Evolutionary conservation across 1,139 yeast species (phyloP), one percentile per base, ranked within the genome.

Genomic region (Pichia cactophila): DNA sequence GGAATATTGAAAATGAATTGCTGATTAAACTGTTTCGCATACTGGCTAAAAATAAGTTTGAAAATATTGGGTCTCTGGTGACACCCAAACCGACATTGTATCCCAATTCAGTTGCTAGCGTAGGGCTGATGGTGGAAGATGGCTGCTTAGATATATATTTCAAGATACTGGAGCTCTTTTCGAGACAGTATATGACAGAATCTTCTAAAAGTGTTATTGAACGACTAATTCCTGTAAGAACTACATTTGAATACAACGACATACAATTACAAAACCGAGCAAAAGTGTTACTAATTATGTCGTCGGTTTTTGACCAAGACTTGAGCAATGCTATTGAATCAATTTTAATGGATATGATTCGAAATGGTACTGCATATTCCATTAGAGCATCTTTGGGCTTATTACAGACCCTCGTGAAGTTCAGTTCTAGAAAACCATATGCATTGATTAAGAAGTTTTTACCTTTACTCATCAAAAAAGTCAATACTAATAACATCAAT

Each of bases 211-310:
- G 26, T 26, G 42, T 64, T 28, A 50, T 64, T 14, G 68, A 64
- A 31, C 63, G 63, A 39, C 50, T 66, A 26, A 62, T 60, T 6
- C 69, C 69, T 0, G 56, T 64, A 14, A 61, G 66, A 17, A 58
- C 61, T 16, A 54, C 64, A 7, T 50, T 54, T 33, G 59, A 61
- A 2, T 59, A 60, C 48, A 51, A 57, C 5, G 35, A 54, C 3
- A 44, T 43, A 1, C 54, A 61, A 6, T 49, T 65, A 26, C 58
- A 56, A 36, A 64, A 63, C 50, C 51, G 69, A 39, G 54, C 61
- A 2, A 61, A 61, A 38, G 49, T 65, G 5, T 47, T 65, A 16
- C 45, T 65, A 33, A 53, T 60, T 31, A 57, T 63, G 59, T 54
- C 61, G 3, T 49, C 54, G 26, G 47, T 63, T 2, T 64, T 65